Base-by-base conservation (phyloP, 495 filamentous ascomycete species). In the Parathielavia appendiculata region DNA sequence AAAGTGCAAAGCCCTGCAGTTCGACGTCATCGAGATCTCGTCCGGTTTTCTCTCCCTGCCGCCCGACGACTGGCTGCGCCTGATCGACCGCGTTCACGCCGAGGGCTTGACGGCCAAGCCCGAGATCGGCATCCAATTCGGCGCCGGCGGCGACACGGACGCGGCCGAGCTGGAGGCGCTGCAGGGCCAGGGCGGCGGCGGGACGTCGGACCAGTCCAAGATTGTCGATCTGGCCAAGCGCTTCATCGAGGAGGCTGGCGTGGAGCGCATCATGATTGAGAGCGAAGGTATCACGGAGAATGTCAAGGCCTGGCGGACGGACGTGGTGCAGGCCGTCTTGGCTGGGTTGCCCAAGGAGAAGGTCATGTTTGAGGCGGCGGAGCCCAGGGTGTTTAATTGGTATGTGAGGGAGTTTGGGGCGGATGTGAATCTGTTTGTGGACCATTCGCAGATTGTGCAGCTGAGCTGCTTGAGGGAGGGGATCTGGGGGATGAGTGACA, bases 241-340 rank as follows among this genome's bases (percentile, higher is more conserved):
- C 45, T 84, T 84, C 59, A 69, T 83, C 14, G 43, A 44, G 10
- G 69, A 83, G 36, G 75, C 66, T 0, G 82, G 82, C 2, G 81
- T 83, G 5, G 78, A 85, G 62, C 74, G 81, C 2, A 65, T 83
- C 50, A 83, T 84, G 81, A 81, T 83, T 54, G 81, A 84, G 62
- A 81, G 77, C n/a, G 81, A 83, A 65, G 81, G 80, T 0, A 83
- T 83, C 61, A 83, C 81, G 7, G 81, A 83, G 71, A 83, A 83
- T 58, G 79, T 84, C 11, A 71, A 65, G 46, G 67, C 69, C 17
- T 84, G 82, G 82, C 68, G 79, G 39, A 83, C 80, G 3, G 80
- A 84, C 58, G 80, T 84, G 16, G 76, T 84, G 5, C 76, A 76
- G n/a, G 67, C 63, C 26, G 80, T 83, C 48, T 71, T 83, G 68